Base-by-base conservation (phyloP, 768 basidiomycete genomes). In the Lactifluus volemus region DNA sequence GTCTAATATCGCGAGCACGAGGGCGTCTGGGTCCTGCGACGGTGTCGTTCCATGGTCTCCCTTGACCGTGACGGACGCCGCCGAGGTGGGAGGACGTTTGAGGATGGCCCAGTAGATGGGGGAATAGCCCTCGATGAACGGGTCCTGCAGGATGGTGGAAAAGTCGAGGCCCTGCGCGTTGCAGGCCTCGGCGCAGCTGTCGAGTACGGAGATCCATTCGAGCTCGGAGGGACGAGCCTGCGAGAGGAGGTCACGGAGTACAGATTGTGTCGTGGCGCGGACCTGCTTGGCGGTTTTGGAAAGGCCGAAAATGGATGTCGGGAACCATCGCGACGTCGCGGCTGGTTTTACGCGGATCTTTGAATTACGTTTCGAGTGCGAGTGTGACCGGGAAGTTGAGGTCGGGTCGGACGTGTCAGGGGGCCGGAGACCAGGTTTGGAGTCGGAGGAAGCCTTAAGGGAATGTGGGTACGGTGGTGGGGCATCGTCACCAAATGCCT, bases 61-160 rank as follows among this genome's bases (percentile, higher is more conserved):
- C 48, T 55, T 59, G 55, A 30, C 30, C 47, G 55, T 19, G 11
- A 58, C 19, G 5, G 32, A 9, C 25, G 25, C 25, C 25, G 25
- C 25, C 25, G 25, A 25, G 25, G 25, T 25, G 36, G 59, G 5
- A 53, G 77, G 77, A 3, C 78, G 79, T 58, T 85, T 86, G 25
- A 89, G 72, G 63, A 89, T 81, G 0, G 82, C 83, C 88, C 88
- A 89, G 68, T 89, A 89, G 3, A 89, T 64, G 0, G 85, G 83
- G 0, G 83, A 82, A 66, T 84, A 85, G 0, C 74, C 75, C 65
- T 88, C 88, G 41, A 88, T 81, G 9, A 75, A 81, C 32, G 72
- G 78, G 49, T 87, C 82, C 67, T 88, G 87, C 0, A 89, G 73
- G 9, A 89, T 66, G 0, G 74, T 60, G 0, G 83, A 76, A 41